Evolutionary conservation across 176 grass and related monocot genomes (phyloP).

Genomic region (Lolium perenne): DNA sequence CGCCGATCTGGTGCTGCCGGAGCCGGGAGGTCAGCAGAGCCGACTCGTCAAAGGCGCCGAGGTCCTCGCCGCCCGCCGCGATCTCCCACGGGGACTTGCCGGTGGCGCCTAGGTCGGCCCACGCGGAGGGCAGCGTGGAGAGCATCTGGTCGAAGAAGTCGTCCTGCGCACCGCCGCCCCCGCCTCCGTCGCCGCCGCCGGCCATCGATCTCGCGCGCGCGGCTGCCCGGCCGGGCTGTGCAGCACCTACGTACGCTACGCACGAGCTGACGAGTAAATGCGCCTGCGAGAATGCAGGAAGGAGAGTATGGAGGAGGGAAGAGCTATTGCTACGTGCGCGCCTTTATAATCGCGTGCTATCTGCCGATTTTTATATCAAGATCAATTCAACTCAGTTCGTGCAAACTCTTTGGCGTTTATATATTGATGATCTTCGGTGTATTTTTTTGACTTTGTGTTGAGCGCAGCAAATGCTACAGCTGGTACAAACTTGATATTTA

Average conservation of each 20-base stretch:
- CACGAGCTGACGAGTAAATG: constrained; percentile 18
- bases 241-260: neutral
- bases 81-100: constrained; percentile 78
- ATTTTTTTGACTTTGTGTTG: neutral
- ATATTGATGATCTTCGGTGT: neutral
- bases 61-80: constrained; percentile 32
- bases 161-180: constrained; percentile 49
- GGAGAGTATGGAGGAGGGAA: neutral
- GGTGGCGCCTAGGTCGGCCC: constrained; percentile 64
- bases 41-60: constrained; percentile 69
- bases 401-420: constrained; percentile 29
- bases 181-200: constrained; percentile 28
- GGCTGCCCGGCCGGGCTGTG: neutral
- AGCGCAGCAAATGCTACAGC: neutral
- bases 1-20: constrained; percentile 84
- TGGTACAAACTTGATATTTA: neutral
- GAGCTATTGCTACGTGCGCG: neutral
- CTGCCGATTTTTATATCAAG: constrained; percentile 1
- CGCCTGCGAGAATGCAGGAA: neutral
- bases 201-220: constrained; percentile 37
- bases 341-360: constrained; percentile 45
- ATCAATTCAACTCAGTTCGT: constrained; percentile 10
- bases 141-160: constrained; percentile 99
- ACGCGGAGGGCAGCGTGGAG: constrained; percentile 66
- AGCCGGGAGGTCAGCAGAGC: constrained; percentile 67